Evolutionary conservation across 2,329 filamentous ascomycete genomes (phyloP), one percentile per base, ranked within the genome.

Genomic region (Colletotrichum destructivum): DNA sequence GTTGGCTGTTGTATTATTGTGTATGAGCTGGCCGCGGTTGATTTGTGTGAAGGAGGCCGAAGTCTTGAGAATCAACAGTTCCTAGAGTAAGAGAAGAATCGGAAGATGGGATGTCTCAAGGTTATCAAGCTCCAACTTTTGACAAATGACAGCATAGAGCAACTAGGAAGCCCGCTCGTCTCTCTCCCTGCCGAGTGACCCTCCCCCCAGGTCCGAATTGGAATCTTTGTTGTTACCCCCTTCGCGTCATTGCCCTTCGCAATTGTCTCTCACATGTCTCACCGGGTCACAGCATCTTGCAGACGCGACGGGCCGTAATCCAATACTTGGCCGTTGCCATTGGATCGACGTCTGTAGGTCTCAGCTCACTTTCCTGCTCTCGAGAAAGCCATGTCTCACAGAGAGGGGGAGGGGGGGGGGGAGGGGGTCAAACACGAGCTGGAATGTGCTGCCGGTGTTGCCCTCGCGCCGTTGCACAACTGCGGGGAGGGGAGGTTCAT

Each of bases 301-400:
- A 59, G 47, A 42, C 69, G 69, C 69, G 69, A 60, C 69, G 69
- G 65, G 54, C 65, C 69, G 65, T 71, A 63, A 60, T 63, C 18
- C 38, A 47, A 63, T 49, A 64, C 65, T 31, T 5, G 5, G 42
- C n/a, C 18, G 40, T 63, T 64, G 40, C 46, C 16, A 71, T 71
- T 64, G 69, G 69, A 59, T 44, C 21, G n/a, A 2, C 12, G 18
- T 1, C 7, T 18, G 18, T 21, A 9, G 21, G 21, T 44, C 40
- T 42, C 26, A 35, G 42, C 54, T 47, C 21, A 52, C 62, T 60
- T 63, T 64, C 54, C 26, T 69, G 26, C 54, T 60, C 54, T 9
- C 40, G 4, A 52, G 44, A 69, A 21, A 60, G 60, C 40, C 65
- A 60, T 69, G 69, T 71, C 69, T 71, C 9, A 63, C 46, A 31